Base-by-base conservation (phyloP, 1,284 basidiomycete species). In the Cryptococcus floricola region DNA sequence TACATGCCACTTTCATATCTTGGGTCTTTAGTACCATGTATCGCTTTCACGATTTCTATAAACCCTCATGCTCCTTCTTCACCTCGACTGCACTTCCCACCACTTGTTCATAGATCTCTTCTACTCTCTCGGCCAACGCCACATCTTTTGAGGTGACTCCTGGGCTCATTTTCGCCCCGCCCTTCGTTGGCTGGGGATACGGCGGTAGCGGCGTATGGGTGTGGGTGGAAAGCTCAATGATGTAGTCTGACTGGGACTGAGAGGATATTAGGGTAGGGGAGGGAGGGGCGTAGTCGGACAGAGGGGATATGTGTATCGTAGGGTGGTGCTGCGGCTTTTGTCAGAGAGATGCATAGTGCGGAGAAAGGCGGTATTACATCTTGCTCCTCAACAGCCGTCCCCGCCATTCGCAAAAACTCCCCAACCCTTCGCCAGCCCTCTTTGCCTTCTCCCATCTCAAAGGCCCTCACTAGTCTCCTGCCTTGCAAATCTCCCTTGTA, bases 71-170 rank as follows among this genome's bases (percentile, higher is more conserved):
- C 28, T 58, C 57, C 19, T n/a, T 39, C 53, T 58, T 58, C n/a
- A 55, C 42, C 23, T 54, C 39, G 4, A 58, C 37, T 14, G 48
- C 53, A 14, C 14, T 54, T 38, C 58, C 42, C 54, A 49, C 53
- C 28, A 57, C 47, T 34, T 52, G 50, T 41, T 44, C 23, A 39
- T 53, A 65, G 46, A 61, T 46, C 34, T 57, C 53, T 53, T 75
- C 73, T 9, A 72, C 45, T 31, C 53, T 52, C 53, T 67, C 61
- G 14, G 73, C 73, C 9, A 75, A 58, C 14, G 50, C 49, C 16
- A 73, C 38, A 48, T 75, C 73, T 57, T 75, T 75, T 12, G 56
- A 58, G 23, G 73, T 75, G 13, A 75, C 66, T 5, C 73, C 73
- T 2, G 71, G 71, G 28, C 53, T 18, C 42, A 69, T 68, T 52